Evolutionary conservation across 768 basidiomycete species (phyloP), one percentile per base, ranked within the genome.

Genomic region (Xerocomellus intermedius): DNA sequence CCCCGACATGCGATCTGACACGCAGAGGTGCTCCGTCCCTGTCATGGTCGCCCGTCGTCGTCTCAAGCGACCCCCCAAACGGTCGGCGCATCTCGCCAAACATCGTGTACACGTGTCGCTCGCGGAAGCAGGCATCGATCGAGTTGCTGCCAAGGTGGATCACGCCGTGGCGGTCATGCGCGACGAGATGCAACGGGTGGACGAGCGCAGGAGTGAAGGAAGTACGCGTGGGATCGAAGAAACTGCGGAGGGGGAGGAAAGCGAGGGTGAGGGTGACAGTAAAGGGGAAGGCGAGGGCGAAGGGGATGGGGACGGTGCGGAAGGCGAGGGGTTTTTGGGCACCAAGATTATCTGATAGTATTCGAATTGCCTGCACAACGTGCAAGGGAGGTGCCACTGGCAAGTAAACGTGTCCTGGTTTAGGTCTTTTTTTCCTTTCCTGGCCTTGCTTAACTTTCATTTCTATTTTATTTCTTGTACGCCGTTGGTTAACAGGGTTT

Each of bases 41-140:
- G 94, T 97, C 51, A 96, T 98, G 94, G 93, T 96, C 50, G 92
- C 94, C 5, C 91, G 94, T 50, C 85, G 94, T 49, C 80, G 94
- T 13, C 85, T 97, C 69, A 92, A 91, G 71, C 85, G 92, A 3
- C 91, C 94, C 21, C 85, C 94, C 13, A 83, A 84, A 51, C 87
- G 86, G 45, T 81, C 84, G 4, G 90, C 91, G 0, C 89, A 92
- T 69, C 84, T 92, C 32, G 82, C 90, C 26, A 87, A 86, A 32
- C 86, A 93, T 60, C 89, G 91, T 56, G 80, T 80, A 2, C 89
- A 90, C 45, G 88, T 94, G 39, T 85, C 90, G 17, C 87, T 98
- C 54, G 91, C 93, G 0, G 87, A 93, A 65, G 81, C 82, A 8
- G 89, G 84, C 41, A 90, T 96, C 73, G 94, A 98, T 70, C 82